Evolutionary conservation across 805 yeast genomes (phyloP), one percentile per base, ranked within the genome.

Genomic region (Barnettozyma botsteinii): DNA sequence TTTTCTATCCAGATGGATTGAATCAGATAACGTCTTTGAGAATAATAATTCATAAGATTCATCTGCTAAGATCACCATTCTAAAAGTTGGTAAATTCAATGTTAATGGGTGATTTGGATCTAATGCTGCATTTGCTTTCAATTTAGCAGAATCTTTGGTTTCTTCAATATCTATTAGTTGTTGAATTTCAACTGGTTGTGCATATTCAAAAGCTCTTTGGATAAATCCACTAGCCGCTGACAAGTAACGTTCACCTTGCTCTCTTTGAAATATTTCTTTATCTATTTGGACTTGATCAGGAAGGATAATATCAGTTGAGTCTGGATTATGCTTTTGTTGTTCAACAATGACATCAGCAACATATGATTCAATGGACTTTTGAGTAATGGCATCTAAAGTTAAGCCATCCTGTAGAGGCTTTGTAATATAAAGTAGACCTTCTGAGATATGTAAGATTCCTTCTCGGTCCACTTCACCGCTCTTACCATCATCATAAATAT

Each of bases 31-130:
- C 0, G 88, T 81, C 20, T 69, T 66, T 12, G 85, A 70, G 63
- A 93, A 93, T 46, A 91, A 77, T 30, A 83, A 67, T 59, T 93
- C 98, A 50, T 87, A 83, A 0, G 96, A 85, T 54, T 88, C 98
- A 58, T 89, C 96, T 0, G 98, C 97, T 6, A 91, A 66, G 6
- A 93, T 66, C 1, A 93, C 94, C 98, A 91, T 91, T 46, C 98
- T 69, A 64, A 91, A 91, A 0, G 96, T 88, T 0, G 98, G 86
- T 14, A 87, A 65, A 38, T 83, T 85, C 38, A 89, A 70, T 42
- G 66, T 77, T 9, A 81, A 77, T 1, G 95, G 95, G 24, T 80
- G 75, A 24, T 74, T 70, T 4, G 96, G 96, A 55, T 87, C 85
- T 28, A 87, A 64, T 0, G 95, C 96, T 5, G 78, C 85, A 55